Evolutionary conservation across 331 rosid species (phyloP), one percentile per base, ranked within the genome.

Genomic region (Pyracantha coccinea): DNA sequence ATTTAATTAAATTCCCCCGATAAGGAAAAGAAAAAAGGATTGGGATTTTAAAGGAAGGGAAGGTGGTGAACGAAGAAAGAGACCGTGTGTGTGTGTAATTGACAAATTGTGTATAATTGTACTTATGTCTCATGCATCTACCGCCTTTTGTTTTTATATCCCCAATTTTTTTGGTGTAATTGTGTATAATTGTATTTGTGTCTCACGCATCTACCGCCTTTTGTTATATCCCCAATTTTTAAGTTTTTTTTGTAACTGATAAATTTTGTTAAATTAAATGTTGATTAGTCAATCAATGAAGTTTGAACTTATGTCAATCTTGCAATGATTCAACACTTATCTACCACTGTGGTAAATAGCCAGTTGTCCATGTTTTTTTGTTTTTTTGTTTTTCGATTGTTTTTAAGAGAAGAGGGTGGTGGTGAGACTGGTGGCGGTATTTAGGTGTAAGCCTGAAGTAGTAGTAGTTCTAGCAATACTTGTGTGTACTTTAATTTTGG

Each of bases 131-230:
- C 90, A 89, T 89, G 95, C 95, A 89, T 87, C 90, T 87, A 85
- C 90, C 90, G 84, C 92, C 91, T 90, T 90, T 86, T 86, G 92
- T 86, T 85, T 83, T 64, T 80, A 28, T 38, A 38, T 38, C 14
- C 14, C 14, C 14, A 0, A 53, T 62, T 86, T 33, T 15, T 20
- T 10, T 9, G n/a, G n/a, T n/a, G n/a, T n/a, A n/a, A n/a, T n/a
- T 38, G 74, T 78, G 54, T 82, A 41, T 2, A 50, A 16, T 16
- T 50, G 85, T 78, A 74, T 76, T 77, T 85, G 88, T 82, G 88
- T 89, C 92, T 89, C 90, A 89, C 87, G 95, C 95, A 89, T 87
- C 90, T 87, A 85, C 90, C 90, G 84, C 92, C 91, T 90, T 90
- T 86, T 86, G 92, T 86, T 85, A 28, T 38, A 38, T 38, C 14